Base-by-base conservation (phyloP, 129 eudicot species). In the Smallanthus sonchifolius region DNA sequence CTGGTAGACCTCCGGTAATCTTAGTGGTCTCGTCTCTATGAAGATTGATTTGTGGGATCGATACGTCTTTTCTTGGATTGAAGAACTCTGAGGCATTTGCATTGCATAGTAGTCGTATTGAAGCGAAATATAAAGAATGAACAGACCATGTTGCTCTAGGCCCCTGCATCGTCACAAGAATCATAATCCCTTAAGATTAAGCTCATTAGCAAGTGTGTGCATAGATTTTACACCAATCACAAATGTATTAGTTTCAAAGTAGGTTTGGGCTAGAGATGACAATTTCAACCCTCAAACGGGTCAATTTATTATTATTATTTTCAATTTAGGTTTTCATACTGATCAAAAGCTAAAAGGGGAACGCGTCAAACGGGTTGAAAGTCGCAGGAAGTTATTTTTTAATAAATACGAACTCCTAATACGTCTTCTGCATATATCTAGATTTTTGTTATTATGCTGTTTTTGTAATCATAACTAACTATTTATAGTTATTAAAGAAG, bases 121-220 rank as follows among this genome's bases (percentile, higher is more conserved):
- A 91, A 0, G 94, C 83, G 90, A 88, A 88, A 67, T 88, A 91
- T 67, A 91, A 61, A n/a, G 88, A 83, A 52, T 83, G 97, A 49
- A 84, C 88, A 43, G 83, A 91, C 95, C 95, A 91, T 64, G 97
- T 82, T 20, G 97, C 88, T 79, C 95, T 80, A 45, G 95, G 95
- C 45, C 95, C 95, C 95, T 88, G 81, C 75, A 79, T n/a, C 61
- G 45, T 39, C 24, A 65, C 52, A 48, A 38, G 24, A 69, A 69
- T n/a, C 67, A 49, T 16, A 44, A 60, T 15, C 20, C 49, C 3
- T 38, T 60, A 55, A 32, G 2, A 2, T 44, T 56, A 17, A 17
- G 51, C 20, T 30, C 13, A 15, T 44, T 45, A 59, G 56, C 32
- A 36, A 43, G 59, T 73, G 5, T 38, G 30, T 49, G 34, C 30